Evolutionary conservation across 192 early-diverging fungal genomes (phyloP), one percentile per base, ranked within the genome.

Genomic region (Phlyctochytrium arcticum): DNA sequence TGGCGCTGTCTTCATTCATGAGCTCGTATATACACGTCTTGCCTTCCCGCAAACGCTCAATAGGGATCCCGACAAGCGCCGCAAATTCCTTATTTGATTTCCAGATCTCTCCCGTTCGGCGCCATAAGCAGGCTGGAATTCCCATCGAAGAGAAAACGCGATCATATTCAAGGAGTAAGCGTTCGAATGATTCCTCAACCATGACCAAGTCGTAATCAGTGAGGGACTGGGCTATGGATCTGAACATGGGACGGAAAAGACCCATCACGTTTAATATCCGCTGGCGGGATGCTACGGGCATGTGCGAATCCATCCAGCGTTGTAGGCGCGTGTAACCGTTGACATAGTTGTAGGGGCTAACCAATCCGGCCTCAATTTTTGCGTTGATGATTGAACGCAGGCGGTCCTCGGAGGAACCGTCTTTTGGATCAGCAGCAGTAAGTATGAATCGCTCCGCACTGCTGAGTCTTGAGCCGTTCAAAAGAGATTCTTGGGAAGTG

Each of bases 321-420:
- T 94, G 92, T 57, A 98, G 80, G 30, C 92, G 78, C 6, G 92
- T 81, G 71, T 98, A 98, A 2, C 89, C 89, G 67, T 85, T 91
- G 66, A 92, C 88, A 72, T 96, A 96, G 78, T 98, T 94, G 83
- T 94, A 94, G n/a, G 95, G 95, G 72, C 92, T 94, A 42, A 98
- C 77, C 62, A 95, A 84, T 0, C 95, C 95, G 0, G 95, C 95
- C 60, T 98, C 92, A 57, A 91, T 92, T 71, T 98, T 98, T 27
- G 95, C 95, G 67, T 89, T 88, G 69, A 98, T 93, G 21, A 98
- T 89, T 62, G 92, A 88, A 21, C 84, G 91, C 60, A 98, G 78
- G 66, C 93, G 88, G 62, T 93, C 94, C 69, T 94, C 91, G 23
- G 53, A 57, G 51, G 64, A 33, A 17, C 89, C 90, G 67, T 94